Evolutionary conservation across 2,329 filamentous ascomycete species (phyloP), one percentile per base, ranked within the genome.

Genomic region (Colletotrichum siamense): DNA sequence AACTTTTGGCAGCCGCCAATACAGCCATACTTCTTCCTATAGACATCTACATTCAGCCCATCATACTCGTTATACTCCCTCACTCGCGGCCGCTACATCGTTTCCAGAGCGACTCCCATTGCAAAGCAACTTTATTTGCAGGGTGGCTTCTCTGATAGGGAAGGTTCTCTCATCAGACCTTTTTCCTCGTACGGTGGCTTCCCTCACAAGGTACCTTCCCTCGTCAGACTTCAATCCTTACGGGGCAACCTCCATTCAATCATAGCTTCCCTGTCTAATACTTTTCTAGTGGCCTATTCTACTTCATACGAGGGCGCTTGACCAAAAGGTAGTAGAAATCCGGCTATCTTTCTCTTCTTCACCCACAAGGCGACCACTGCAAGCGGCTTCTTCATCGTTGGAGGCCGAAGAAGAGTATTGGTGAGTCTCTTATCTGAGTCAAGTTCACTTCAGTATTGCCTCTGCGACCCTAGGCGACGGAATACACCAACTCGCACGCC

Each of bases 41-140:
- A n/a, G 5, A n/a, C 5, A 44, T 0, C 39, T n/a, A 12, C 5
- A 2, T 44, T 3, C 9, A 0, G 18, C 18, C 2, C 3, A 1
- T 6, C 6, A 12, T 6, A 12, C 39, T n/a, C 9, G 8, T 44
- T n/a, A 12, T 10, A 6, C 3, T 44, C 9, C 18, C 18, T 44
- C 5, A n/a, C 39, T 44, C n/a, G 39, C 3, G 39, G 18, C 18
- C 1, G 18, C 9, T 44, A 44, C 5, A 44, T 44, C 9, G 3
- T 44, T 2, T n/a, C 5, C 8, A n/a, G 18, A 44, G 39, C 9
- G 0, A 6, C 0, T 2, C 0, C 9, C 3, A 44, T n/a, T n/a
- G 39, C 39, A 44, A 5, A n/a, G 39, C 5, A 44, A 4, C 5
- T 12, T 44, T 1, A 44, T 2, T 4, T 44, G 18, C 39, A n/a